A percentile compares a stretch with the other conserved stretches of the same genome.
Conservation (phyloP, 208 protist genomes). For the Histomonas meleagridis region DNA sequence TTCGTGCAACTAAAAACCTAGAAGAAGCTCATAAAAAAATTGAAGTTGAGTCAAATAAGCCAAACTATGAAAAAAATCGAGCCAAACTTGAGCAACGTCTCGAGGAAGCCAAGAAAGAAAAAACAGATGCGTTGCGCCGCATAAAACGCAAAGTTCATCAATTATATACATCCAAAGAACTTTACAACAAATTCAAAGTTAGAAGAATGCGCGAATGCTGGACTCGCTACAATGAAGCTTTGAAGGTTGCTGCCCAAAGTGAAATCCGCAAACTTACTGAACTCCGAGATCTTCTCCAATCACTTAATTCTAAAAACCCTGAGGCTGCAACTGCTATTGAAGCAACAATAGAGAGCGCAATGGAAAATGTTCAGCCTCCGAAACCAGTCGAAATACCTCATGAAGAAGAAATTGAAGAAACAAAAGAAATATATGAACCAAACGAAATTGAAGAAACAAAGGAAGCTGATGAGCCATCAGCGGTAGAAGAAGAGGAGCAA, state of each 20-base stretch:
- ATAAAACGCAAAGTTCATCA: not conserved
- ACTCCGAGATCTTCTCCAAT: not conserved
- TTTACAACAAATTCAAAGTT: constrained; percentile 4
- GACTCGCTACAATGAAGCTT: not conserved
- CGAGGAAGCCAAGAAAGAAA: not conserved
- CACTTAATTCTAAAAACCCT: not conserved
- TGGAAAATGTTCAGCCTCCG: not conserved
- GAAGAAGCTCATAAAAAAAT: not conserved
- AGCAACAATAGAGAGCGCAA: not conserved
- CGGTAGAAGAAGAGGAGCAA: not conserved
- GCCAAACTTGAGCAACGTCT: not conserved
- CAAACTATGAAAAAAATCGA: not conserved
- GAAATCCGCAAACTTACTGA: not conserved
- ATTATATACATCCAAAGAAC: not conserved
- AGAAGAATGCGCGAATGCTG: not conserved
- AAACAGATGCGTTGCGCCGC: not conserved
- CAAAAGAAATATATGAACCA: not conserved
- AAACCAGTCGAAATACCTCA: not conserved
- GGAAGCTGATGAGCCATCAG: not conserved
- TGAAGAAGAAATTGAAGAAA: not conserved
- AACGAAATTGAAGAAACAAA: not conserved
- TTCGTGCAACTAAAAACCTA: not conserved
- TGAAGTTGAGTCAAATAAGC: not conserved
- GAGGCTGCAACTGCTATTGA: too few relatives aligned
- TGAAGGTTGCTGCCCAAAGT: not conserved